Percentiles rank a stretch among this genome's conserved stretches.
Evolutionary conservation across 805 yeast species (phyloP).

Genomic region (Zygotorulaspora chibaensis): DNA sequence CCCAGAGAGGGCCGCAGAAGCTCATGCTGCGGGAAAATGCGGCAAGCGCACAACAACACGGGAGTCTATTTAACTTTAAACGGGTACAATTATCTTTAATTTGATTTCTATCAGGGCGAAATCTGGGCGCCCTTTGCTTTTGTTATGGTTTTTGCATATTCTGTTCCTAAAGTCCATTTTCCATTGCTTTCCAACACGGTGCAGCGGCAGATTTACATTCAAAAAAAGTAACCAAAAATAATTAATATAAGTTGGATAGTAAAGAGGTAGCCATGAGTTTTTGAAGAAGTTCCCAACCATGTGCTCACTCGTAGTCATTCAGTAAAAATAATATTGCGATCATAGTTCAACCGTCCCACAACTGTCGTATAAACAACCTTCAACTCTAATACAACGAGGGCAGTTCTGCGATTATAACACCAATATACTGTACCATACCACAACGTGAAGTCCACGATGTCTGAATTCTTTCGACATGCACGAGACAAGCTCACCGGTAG

Average conservation of each 20-base stretch:
- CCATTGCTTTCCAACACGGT: neutral
- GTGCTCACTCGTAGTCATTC: too few species aligned
- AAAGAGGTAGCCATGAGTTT: too few species aligned
- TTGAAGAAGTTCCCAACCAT: too few species aligned
- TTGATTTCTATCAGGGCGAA: neutral
- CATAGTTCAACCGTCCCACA: too few species aligned
- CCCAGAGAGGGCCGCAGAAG: neutral
- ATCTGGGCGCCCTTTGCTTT: neutral
- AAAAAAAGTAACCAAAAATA: neutral
- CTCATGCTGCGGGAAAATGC: too few species aligned
- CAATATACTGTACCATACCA: neutral
- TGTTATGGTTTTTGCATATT: neutral
- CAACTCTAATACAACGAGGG: neutral
- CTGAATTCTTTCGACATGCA: slow-evolving; percentile 22
- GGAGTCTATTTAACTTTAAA: neutral
- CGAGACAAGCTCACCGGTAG: slow-evolving; percentile 25
- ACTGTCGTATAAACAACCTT: neutral
- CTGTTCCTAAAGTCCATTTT: neutral
- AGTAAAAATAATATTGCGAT: too few species aligned
- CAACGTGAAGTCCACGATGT: slow-evolving; percentile 3
- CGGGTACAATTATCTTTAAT: too few species aligned
- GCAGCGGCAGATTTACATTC: neutral
- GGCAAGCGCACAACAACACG: neutral
- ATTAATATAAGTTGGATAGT: neutral
- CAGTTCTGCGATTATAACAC: neutral